Base-by-base conservation (phyloP, 1,284 basidiomycete genomes). In the Tausonia pullulans region DNA sequence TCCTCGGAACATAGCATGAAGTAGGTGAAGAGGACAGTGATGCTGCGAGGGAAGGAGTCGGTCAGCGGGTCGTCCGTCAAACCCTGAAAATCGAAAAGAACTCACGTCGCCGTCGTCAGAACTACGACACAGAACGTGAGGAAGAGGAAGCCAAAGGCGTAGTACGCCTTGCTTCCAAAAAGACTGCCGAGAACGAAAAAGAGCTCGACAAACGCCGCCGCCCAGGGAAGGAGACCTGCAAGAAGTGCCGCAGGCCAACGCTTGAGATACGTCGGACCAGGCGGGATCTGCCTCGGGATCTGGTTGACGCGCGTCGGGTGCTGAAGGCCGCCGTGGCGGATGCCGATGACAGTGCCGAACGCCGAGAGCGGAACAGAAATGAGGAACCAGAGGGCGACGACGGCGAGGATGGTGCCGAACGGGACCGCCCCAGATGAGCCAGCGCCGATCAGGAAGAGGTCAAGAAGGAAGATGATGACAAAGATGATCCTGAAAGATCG, bases 1-100 rank as follows among this genome's bases (percentile, higher is more conserved):
- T 98, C 94, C 75, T 98, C 95, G 9, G 91, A 88, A 69, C 94
- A 98, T 13, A 98, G 82, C 65, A 87, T 81, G 75, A 97, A 97
- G 79, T 98, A 96, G 1, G 86, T 87, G 76, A 93, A 90, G 8
- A 96, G 81, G 69, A 95, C 88, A 3, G 90, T 86, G 48, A 93
- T 88, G 0, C 91, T 93, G 2, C 96, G 77, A 39, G 50, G 27
- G 14, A 52, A 56, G 54, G 5, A 43, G 14, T 6, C 16, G 27
- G 39, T 5, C 39, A 43, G 54, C 39, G 6, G 13, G 39, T 39
- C 5, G 11, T 11, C 4, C 43, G 54, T 40, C 10, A 13, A 41
- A 16, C 41, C 48, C 9, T 7, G 51, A 16, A 16, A 2, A 16
- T 7, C 7, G 51, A 16, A n/a, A 3, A n/a, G 43, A 41, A 57